Base-by-base conservation (phyloP, 2,329 filamentous ascomycete species). In the Trichoderma breve region DNA sequence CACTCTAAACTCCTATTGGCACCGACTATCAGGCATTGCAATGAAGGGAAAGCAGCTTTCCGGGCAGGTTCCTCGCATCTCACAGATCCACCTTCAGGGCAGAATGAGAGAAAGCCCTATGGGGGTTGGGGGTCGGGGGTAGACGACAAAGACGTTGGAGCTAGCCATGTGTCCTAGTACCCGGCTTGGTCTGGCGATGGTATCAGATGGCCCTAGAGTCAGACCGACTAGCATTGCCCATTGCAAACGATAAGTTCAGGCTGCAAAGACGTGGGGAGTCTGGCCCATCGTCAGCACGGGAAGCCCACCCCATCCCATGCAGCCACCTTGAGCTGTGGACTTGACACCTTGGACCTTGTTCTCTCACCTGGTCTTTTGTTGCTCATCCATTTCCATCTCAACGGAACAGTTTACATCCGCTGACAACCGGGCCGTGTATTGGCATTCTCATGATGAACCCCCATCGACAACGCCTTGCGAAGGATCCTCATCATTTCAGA, bases 381-480 rank as follows among this genome's bases (percentile, higher is more conserved):
- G 15, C 53, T 62, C 28, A 51, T 32, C 39, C 36, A 39, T 62
- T 62, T 39, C 66, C 28, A 47, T 30, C 55, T 61, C 55, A 36
- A 18, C 66, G 66, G 66, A 69, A 69, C 6, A 21, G 18, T 26
- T n/a, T 34, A 53, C 57, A 36, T 70, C 67, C 67, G 67, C 55
- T 62, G 55, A 61, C 67, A 70, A 32, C 21, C 39, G 30, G 58
- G 53, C 55, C 65, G 55, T 51, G 53, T 70, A 34, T 39, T 53
- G 39, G n/a, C 28, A 36, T 36, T 53, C 39, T 70, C 26, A 26
- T 39, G n/a, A 3, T 36, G 7, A 30, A 21, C 6, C 26, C 53
- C 55, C 39, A 61, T 61, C 36, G 43, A 69, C 57, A 70, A 70
- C 21, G 67, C 67, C 67, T 70, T 53, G 57, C 57, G 57, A 70